A percentile compares a stretch with the other conserved stretches of the same genome.
These are phyloP conservation scores for Ambrosiella beaveri DNA, from an alignment of 2,329 filamentous ascomycete genomes.

Conservation along the genomic window DNA sequence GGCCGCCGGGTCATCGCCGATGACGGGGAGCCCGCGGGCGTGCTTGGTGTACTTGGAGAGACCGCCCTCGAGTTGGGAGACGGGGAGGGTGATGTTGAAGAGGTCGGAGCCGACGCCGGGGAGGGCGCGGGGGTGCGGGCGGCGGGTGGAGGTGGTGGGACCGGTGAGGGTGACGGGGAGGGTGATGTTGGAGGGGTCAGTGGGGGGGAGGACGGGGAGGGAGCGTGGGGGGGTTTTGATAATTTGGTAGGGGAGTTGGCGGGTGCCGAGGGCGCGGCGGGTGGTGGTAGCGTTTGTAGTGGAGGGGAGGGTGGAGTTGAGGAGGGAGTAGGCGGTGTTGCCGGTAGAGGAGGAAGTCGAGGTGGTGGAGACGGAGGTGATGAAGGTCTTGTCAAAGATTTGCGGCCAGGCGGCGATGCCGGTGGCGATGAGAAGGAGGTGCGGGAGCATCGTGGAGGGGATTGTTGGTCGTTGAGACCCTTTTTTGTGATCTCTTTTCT, in stretches of 20 bases:
- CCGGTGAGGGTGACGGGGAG: constrained; percentile 6
- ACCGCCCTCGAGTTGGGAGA: neutral
- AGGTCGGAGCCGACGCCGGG: constrained; percentile 7
- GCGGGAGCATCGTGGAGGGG: constrained; percentile 4
- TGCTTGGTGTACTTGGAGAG: neutral
- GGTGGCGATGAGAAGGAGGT: constrained; percentile 4
- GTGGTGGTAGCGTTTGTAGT: neutral
- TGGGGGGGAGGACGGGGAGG: neutral
- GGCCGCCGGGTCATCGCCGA: constrained; percentile 6
- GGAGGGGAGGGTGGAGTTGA: no score
- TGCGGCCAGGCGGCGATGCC: constrained; percentile 11
- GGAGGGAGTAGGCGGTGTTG: neutral
- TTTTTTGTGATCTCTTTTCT: neutral
- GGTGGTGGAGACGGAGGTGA: neutral
- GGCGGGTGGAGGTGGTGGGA: neutral
- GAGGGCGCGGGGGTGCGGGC: constrained; percentile 2
- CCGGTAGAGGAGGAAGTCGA: neutral
- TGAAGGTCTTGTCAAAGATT: constrained; percentile 9
- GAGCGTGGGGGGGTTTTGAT: neutral
- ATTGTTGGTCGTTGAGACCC: neutral
- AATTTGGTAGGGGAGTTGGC: neutral
- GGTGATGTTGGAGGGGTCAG: constrained; percentile 3
- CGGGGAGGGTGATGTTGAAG: constrained; percentile 8
- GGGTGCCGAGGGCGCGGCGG: constrained; percentile 1
- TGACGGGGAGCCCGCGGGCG: constrained; percentile 7